Conservation (phyloP, 306 rosid genomes). For the Lotus japonicus region DNA sequence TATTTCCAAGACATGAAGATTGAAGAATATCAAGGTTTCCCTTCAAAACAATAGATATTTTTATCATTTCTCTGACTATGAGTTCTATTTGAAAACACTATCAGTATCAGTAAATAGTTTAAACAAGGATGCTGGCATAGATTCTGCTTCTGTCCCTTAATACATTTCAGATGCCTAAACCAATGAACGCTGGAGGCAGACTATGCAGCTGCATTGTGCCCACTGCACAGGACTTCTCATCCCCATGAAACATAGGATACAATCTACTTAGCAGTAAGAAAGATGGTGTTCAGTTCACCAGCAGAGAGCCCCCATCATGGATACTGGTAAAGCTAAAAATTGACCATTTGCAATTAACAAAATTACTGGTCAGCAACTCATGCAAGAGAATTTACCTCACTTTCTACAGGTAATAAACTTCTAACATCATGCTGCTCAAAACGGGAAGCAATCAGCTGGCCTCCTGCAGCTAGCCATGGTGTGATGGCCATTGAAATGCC, state of each 20-base stretch:
- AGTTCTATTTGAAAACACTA: neutral
- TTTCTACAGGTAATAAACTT: constrained; percentile 89
- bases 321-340: neutral
- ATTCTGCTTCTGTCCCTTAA: no score
- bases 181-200: no score
- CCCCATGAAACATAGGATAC: neutral
- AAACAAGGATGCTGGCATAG: neutral
- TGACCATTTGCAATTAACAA: constrained; percentile 16
- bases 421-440: constrained; percentile 96
- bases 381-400: constrained; percentile 67
- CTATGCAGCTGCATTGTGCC: neutral
- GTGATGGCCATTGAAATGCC: constrained; percentile 99
- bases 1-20: neutral
- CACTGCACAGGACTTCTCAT: neutral
- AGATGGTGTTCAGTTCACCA: neutral
- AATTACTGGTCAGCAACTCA: constrained; percentile 6
- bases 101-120: neutral
- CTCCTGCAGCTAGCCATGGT: constrained; percentile 99
- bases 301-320: neutral
- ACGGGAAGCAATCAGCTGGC: constrained; percentile 96
- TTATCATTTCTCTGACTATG: neutral
- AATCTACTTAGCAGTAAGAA: neutral
- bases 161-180: no score
- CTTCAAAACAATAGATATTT: neutral
- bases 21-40: neutral